Evolutionary conservation across 306 rosid genomes (phyloP).

Genomic region (Abrus precatorius): DNA sequence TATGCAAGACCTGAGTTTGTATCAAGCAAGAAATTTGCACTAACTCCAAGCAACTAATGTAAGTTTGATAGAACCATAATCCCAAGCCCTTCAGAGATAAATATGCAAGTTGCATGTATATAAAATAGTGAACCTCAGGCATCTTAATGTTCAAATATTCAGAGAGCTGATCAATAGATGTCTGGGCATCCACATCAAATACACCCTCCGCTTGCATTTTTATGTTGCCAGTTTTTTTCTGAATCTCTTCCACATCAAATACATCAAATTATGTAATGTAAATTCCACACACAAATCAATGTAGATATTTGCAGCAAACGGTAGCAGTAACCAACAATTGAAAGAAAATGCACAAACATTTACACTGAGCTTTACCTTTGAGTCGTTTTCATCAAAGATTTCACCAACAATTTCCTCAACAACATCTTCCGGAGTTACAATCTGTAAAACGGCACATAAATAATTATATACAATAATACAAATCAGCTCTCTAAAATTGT

Average conservation of each 20-base stretch:
- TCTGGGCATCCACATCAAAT: conserved; percentile 97
- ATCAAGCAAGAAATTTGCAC: no score
- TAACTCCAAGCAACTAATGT: not conserved
- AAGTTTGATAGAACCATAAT: not conserved
- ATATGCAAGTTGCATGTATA: conserved; percentile 14
- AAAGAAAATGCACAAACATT: not conserved
- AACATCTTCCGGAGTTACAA: conserved; percentile 92
- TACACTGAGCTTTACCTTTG: conserved; percentile 66
- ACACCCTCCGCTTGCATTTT: conserved; percentile 98
- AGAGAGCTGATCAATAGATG: conserved; percentile 96
- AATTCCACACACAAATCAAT: not conserved
- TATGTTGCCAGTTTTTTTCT: conserved; percentile 96
- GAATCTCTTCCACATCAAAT: conserved; percentile 99
- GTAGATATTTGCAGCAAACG: not conserved
- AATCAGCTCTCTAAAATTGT: conserved; percentile 10
- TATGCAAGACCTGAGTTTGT: no score
- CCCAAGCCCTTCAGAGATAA: conserved; percentile 22
- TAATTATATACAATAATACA: not conserved
- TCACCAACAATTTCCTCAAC: conserved; percentile 99
- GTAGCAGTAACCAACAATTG: conserved; percentile 21
- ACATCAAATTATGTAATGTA: not conserved
- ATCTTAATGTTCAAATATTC: conserved; percentile 92
- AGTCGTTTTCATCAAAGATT: conserved; percentile 98
- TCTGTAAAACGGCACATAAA: conserved; percentile 53
- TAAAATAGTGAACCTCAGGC: conserved; percentile 78